phyloP scores from a whole-genome alignment of 2,329 filamentous ascomycete genomes.

The Aspergillus persii region DNA sequence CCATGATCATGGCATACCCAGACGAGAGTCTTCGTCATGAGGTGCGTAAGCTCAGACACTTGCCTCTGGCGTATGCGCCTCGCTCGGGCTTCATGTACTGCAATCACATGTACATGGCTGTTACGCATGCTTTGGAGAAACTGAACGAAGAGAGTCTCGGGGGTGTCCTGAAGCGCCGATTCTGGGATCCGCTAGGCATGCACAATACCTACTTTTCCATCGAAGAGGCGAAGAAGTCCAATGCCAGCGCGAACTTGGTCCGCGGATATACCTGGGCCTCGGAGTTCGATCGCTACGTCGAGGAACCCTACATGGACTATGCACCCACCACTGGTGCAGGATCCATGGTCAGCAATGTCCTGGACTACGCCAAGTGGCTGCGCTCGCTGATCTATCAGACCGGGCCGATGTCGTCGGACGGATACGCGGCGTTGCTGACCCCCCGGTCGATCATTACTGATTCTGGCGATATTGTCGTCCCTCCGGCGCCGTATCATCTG shows the following conservation, averaged over 20 bases:
- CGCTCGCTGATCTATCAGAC: conserved; percentile 19
- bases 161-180: conserved; percentile 15
- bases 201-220: conserved; percentile 23
- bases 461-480: conserved; percentile 1
- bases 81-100: conserved; percentile 22
- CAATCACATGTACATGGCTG: conserved; percentile 25
- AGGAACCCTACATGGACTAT: conserved; percentile 18
- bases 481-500: conserved; percentile 12
- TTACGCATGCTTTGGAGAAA: conserved; percentile 19
- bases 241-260: conserved; percentile 8
- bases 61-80: conserved; percentile 18
- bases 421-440: conserved; percentile 13
- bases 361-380: conserved; percentile 26
- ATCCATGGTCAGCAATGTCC: conserved; percentile 25
- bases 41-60: conserved; percentile 19
- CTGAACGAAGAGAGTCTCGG: conserved; percentile 13
- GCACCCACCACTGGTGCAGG: conserved; percentile 19
- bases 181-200: conserved; percentile 25
- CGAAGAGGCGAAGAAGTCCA: conserved; percentile 4
- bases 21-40: conserved; percentile 12
- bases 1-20: conserved; percentile 3
- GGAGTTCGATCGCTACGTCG: conserved; percentile 9
- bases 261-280: conserved; percentile 21
- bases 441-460: conserved; percentile 14
- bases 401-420: conserved; percentile 14